Base-by-base conservation (phyloP, 1,284 basidiomycete genomes). In the Ganoderma lucidum region DNA sequence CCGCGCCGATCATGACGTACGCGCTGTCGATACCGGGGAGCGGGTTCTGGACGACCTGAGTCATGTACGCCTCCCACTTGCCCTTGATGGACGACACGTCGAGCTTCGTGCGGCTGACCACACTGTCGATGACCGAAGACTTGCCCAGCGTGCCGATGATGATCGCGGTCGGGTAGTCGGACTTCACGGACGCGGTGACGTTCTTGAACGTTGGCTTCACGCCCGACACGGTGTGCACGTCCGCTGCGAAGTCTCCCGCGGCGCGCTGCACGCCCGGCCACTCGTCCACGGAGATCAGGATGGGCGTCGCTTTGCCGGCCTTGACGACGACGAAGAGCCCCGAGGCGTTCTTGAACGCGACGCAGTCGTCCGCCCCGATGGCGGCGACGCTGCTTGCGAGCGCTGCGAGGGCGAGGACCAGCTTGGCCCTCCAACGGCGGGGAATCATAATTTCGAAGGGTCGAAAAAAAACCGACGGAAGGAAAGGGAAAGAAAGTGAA, bases 211-310 rank as follows among this genome's bases (percentile, higher is more conserved):
- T 70, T 1, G 88, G 87, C 66, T 81, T 83, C 61, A 83, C 79
- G 6, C 86, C 86, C 0, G 90, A 89, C 37, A 92, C 90, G 51
- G 83, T 82, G 70, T 88, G 78, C 44, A 93, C 86, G 77, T 93
- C 91, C 19, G 83, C 82, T 70, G 87, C 78, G 45, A 93, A 86
- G 77, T 93, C 91, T 19, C 82, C 78, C 1, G 83, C 87, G 73
- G 89, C 89, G 35, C 88, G 83, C 63, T 91, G 90, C 2, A 93
- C 88, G 51, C 88, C 88, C 37, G 86, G 86, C 87, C 87, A 91
- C 58, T 92, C 89, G 68, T 89, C 87, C 0, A 82, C 73, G 17
- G 87, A 86, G 45, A 87, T 78, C 42, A 88, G 79, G 41, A 91
- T 82, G 1, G 86, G 84, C 8, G 86, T 80, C 2, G 85, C 87